Evolutionary conservation across 169 alveolate species (phyloP), one percentile per base, ranked within the genome.

Genomic region (Pseudocohnilembus persalinus): DNA sequence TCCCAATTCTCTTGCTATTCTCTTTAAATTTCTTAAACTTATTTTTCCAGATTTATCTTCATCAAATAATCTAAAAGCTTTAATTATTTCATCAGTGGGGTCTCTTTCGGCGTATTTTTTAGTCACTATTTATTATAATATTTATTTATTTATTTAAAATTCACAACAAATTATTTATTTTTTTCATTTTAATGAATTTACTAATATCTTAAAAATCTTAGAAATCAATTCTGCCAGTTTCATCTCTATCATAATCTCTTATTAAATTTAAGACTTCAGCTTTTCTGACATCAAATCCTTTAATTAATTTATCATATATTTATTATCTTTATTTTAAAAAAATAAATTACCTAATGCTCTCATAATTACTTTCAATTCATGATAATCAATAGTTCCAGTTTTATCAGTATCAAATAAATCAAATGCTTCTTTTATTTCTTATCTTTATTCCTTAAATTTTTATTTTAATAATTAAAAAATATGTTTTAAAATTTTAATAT

Each of bases 1-100:
- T 72, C 99, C 99, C 28, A 98, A 96, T 92, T 98, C 99, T 90
- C 97, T 98, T 16, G 99, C 99, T 33, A 98, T 99, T 81, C 99
- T 96, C 85, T 98, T 96, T 77, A 98, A 96, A 82, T 98, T 98
- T 97, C 98, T 92, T 33, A 93, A 88, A 29, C 94, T 85, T 29
- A 94, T 94, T 87, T 93, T 94, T 32, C 97, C 96, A 33, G 93
- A 77, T 68, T 74, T 85, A 80, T 92, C 94, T 75, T 90, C 94
- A 83, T 91, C 94, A 87, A 92, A 92, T 31, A 92, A 77, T 87
- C 88, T 92, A 83, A 92, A 92, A 24, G 94, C 96, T 77, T 91
- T 92, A 1, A 90, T 30, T 35, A 92, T 92, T 76, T 92, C 96
- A 49, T 92, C 96, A n/a, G 88, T 82, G 25, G 96, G 94, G 76